Evolutionary conservation across 768 basidiomycete species (phyloP), one percentile per base, ranked within the genome.

Genomic region (Suillus paluster): DNA sequence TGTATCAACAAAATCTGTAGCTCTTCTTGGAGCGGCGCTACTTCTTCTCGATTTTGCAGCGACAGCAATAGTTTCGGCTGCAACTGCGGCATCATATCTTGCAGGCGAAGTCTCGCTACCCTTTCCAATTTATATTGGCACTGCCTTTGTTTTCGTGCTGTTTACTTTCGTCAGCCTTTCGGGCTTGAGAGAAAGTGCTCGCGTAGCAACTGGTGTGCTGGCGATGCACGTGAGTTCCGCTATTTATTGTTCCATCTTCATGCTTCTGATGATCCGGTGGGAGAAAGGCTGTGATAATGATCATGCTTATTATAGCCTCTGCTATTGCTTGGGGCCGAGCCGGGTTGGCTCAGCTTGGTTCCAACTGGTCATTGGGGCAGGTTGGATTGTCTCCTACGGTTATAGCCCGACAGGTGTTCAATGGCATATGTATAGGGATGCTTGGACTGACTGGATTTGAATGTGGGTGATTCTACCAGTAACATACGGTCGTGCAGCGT

Each of bases 371-470:
- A 4, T 58, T 62, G 39, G 79, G 80, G 1, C 63, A 73, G 67
- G 68, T 33, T 66, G 73, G 52, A 52, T 69, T 63, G 9, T 75
- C 79, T 4, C 61, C 76, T 0, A 57, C 64, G 4, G 69, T 67
- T 4, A 70, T 84, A 34, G 70, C 78, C 0, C 78, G 70, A 25
- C 81, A 89, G 45, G 75, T 87, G 9, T 92, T 85, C 70, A 78
- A 86, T 62, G 91, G 91, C 0, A 77, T 89, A 30, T 91, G 89
- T 66, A 76, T 93, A 4, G 84, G 87, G 0, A 87, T 91, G 78
- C 77, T 93, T 1, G 89, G 89, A 0, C 77, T 91, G 39, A 91
- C 91, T 1, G 90, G 88, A 9, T 86, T 87, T 67, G 86, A 88
- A 80, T 88, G 88, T 88, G 23, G 17, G 65, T 39, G 44, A 4